Percentiles rank a stretch among this genome's conserved stretches.
Conservation (phyloP, 148 eudicot genomes). For the Dysphania ambrosioides region DNA sequence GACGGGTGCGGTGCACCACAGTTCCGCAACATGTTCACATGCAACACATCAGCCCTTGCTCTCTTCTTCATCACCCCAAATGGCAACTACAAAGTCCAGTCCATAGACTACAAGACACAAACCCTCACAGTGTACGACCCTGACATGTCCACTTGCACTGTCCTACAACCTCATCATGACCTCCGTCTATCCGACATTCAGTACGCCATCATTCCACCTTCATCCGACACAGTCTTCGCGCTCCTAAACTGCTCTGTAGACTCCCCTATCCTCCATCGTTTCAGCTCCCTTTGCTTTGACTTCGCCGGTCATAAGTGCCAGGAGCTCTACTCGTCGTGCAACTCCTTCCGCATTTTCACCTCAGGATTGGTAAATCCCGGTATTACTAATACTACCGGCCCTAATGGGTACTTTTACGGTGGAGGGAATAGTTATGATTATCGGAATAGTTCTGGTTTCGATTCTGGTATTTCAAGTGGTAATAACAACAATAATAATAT, state of each 20-base stretch:
- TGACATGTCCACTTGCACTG: constrained; percentile 90
- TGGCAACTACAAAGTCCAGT: constrained; percentile 80
- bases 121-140: constrained; percentile 68
- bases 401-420: constrained; percentile 23
- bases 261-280: constrained; percentile 82
- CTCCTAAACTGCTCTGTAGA: constrained; percentile 80
- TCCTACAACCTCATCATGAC: constrained; percentile 87
- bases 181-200: constrained; percentile 59
- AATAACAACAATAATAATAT: not conserved
- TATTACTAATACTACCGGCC: constrained; percentile 15
- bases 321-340: constrained; percentile 69
- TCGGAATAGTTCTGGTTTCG: not conserved
- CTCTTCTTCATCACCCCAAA: constrained; percentile 77
- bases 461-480: not conserved
- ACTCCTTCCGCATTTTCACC: constrained; percentile 51
- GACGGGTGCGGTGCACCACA: constrained; percentile 88
- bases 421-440: not conserved
- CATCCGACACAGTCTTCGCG: constrained; percentile 78
- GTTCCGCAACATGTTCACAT: constrained; percentile 68
- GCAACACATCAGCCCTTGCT: constrained; percentile 41
- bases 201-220: constrained; percentile 66
- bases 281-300: constrained; percentile 69
- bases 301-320: constrained; percentile 73
- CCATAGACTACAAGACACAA: constrained; percentile 61
- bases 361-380: constrained; percentile 5